Evolutionary conservation across 257 asterid genomes (phyloP).

Genomic region (Lithospermum erythrorhizon): DNA sequence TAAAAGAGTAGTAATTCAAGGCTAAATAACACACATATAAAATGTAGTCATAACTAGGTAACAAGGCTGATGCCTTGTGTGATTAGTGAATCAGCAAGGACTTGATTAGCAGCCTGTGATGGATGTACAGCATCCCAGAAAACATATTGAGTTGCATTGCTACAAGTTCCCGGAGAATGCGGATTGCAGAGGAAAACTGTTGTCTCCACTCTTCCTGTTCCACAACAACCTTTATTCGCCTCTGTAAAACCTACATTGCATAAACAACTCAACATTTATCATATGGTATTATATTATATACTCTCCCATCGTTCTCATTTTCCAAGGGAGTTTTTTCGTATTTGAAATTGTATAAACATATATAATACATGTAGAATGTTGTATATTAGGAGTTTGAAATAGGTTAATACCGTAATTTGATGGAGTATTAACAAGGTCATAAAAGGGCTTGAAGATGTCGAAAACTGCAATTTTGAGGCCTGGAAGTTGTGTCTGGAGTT

Average conservation of each 20-base stretch:
- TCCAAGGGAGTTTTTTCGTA: no score
- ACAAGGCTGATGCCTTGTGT: constrained; percentile 57
- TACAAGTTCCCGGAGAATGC: constrained; percentile 60
- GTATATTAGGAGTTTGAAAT: not conserved
- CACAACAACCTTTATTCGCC: constrained; percentile 73
- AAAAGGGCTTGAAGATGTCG: constrained; percentile 69
- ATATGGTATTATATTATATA: not conserved
- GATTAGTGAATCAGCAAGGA: constrained; percentile 57
- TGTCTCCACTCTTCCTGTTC: constrained; percentile 78
- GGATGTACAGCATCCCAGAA: constrained; percentile 99
- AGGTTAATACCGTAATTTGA: constrained; percentile 35
- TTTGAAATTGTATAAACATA: no score
- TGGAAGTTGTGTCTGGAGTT: constrained; percentile 55
- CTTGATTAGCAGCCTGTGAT: constrained; percentile 68
- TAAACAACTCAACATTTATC: not conserved
- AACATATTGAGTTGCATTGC: constrained; percentile 63
- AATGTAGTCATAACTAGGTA: constrained; percentile 13
- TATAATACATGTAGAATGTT: no score
- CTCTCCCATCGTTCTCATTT: no score
- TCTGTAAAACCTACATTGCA: constrained; percentile 52
- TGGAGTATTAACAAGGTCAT: constrained; percentile 55
- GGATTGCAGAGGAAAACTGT: constrained; percentile 68
- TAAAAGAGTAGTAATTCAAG: not conserved
- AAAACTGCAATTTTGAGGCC: constrained; percentile 60
- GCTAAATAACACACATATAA: not conserved